Evolutionary conservation across 768 basidiomycete genomes (phyloP).

Genomic region (Serendipita indica): DNA sequence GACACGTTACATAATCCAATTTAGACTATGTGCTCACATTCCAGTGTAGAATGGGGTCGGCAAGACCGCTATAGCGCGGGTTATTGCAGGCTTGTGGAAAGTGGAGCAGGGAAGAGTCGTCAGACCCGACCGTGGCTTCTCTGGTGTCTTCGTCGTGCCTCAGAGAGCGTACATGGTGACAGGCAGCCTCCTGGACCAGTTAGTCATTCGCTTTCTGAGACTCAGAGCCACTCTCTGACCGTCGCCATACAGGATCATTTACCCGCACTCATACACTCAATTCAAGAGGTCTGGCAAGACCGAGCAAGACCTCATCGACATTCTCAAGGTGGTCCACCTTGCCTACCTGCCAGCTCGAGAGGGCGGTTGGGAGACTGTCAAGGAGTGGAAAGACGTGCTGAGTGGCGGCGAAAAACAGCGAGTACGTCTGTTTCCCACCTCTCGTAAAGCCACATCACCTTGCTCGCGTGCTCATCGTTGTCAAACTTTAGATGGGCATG

Average conservation of each 20-base stretch:
- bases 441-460: background rate
- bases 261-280: slow-evolving; percentile 72
- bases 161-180: slow-evolving; percentile 87
- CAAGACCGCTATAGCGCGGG: slow-evolving; percentile 77
- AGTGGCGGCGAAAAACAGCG: slow-evolving; percentile 96
- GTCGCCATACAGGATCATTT: slow-evolving; percentile 44
- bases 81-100: slow-evolving; percentile 83
- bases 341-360: slow-evolving; percentile 75
- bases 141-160: slow-evolving; percentile 70
- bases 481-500: slow-evolving; percentile 54
- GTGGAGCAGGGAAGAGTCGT: slow-evolving; percentile 25
- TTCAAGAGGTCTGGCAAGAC: slow-evolving; percentile 47
- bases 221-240: background rate
- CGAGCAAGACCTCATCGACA: slow-evolving; percentile 53
- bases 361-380: slow-evolving; percentile 74
- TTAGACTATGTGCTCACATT: background rate
- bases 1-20: background rate
- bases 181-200: slow-evolving; percentile 79
- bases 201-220: slow-evolving; percentile 17
- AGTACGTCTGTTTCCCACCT: slow-evolving; percentile 27
- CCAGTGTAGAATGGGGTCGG: slow-evolving; percentile 57
- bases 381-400: slow-evolving; percentile 87
- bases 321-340: slow-evolving; percentile 69
- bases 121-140: slow-evolving; percentile 29
- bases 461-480: background rate